Conservation (phyloP, 106 monocot genomes). For the Apostasia shenzhenica region DNA sequence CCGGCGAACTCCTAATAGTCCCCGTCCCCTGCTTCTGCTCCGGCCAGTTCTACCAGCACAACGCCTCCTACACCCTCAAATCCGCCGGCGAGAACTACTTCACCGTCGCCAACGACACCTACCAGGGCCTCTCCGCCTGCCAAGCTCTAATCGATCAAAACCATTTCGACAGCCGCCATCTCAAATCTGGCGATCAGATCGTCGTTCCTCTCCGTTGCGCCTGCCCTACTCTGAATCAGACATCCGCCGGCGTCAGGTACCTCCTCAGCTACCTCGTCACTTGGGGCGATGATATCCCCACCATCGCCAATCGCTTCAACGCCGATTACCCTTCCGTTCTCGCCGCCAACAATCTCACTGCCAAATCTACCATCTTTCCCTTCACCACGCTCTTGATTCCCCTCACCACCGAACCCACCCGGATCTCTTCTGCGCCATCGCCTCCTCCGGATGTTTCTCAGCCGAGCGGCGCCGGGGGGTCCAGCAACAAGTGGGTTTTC, state of each 20-base stretch:
- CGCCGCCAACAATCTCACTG: slow-evolving; percentile 39
- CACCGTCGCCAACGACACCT: neutral
- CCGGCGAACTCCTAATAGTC: neutral
- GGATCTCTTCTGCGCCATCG: slow-evolving; percentile 4
- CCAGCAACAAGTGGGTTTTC: slow-evolving; percentile 13
- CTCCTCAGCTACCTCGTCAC: neutral
- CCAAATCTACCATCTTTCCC: slow-evolving; percentile 30
- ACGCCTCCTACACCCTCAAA: neutral
- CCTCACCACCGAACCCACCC: slow-evolving; percentile 31
- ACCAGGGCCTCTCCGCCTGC: slow-evolving; percentile 2
- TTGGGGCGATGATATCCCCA: neutral
- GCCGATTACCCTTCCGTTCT: slow-evolving; percentile 13
- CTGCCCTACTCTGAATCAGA: neutral
- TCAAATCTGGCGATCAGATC: neutral
- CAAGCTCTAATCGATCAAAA: neutral
- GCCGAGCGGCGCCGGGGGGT: neutral
- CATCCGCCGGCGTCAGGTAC: neutral
- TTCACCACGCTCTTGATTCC: slow-evolving; percentile 73
- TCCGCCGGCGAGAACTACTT: neutral
- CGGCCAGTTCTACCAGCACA: neutral
- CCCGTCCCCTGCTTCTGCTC: neutral
- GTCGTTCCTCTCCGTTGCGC: neutral
- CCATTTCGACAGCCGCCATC: neutral
- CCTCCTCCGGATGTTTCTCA: slow-evolving; percentile 9
- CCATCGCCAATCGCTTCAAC: neutral